phyloP scores from a whole-genome alignment of 192 early-diverging fungal species.

The Gryganskiella cystojenkinii region DNA sequence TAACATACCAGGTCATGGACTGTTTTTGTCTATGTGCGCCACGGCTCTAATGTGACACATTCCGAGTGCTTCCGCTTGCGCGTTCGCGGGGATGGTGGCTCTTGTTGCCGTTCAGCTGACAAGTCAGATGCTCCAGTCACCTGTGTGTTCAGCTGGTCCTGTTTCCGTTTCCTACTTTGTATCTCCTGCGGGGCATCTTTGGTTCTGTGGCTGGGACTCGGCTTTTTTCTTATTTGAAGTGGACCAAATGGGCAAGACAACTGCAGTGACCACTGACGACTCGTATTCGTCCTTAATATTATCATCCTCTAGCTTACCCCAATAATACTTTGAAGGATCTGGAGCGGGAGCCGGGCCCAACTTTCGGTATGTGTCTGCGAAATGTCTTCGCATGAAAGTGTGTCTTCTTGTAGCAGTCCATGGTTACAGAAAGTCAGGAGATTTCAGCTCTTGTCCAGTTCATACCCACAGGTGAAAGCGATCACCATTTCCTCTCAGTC shows the following conservation, averaged over 20 bases:
- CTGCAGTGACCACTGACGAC: constrained; percentile 3
- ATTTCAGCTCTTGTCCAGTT: no score
- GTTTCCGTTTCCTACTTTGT: background rate
- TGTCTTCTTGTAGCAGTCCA: no score
- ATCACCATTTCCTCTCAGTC: no score
- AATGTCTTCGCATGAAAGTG: constrained; percentile 1
- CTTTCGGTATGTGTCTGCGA: constrained; percentile 10
- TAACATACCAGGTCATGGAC: constrained; percentile 4
- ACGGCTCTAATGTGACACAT: constrained; percentile 3
- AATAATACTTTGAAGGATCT: constrained; percentile 3
- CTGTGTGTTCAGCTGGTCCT: constrained; percentile 4
- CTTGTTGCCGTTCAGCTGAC: background rate
- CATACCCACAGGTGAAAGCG: no score
- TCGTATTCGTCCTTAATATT: background rate
- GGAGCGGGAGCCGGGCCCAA: background rate
- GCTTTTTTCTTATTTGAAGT: background rate
- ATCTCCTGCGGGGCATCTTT: background rate
- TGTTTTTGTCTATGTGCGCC: constrained; percentile 1
- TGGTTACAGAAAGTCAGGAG: no score
- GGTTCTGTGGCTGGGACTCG: background rate
- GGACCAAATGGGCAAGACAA: background rate
- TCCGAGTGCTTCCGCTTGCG: constrained; percentile 2
- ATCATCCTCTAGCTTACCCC: constrained; percentile 6
- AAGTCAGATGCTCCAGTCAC: background rate
- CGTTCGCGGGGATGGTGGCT: constrained; percentile 4